These are phyloP conservation scores for Colletotrichum tofieldiae DNA, from an alignment of 2,329 filamentous ascomycete genomes.

Conservation along the genomic window DNA sequence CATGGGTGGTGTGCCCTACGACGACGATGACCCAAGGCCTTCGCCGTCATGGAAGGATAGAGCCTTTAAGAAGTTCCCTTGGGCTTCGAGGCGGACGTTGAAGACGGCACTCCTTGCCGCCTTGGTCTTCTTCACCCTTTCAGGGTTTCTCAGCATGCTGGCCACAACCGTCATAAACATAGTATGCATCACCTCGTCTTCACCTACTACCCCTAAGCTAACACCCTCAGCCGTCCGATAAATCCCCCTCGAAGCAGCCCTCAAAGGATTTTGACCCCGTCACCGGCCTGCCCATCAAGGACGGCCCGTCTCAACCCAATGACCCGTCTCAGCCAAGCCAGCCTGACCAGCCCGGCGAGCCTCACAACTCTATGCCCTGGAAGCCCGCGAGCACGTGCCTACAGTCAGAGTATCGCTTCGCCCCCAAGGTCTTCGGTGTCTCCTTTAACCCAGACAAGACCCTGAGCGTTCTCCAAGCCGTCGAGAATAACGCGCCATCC, in stretches of 20 bases:
- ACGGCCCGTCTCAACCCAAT: constrained; percentile 22
- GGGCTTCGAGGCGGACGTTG: constrained; percentile 47
- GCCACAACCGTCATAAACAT: constrained; percentile 45
- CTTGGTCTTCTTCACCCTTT: constrained; percentile 53
- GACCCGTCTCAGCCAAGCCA: constrained; percentile 16
- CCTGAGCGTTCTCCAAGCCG: constrained; percentile 59
- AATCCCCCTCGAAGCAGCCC: constrained; percentile 32
- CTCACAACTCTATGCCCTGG: constrained; percentile 28
- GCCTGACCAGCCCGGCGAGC: constrained; percentile 34
- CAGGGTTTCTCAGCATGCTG: constrained; percentile 48
- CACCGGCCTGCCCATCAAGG: constrained; percentile 36
- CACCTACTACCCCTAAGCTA: not conserved
- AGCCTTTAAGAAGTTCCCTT: constrained; percentile 32
- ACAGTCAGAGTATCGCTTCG: constrained; percentile 48
- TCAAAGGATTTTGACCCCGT: constrained; percentile 31
- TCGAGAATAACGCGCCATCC: constrained; percentile 45
- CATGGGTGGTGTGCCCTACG: constrained; percentile 56
- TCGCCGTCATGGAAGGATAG: constrained; percentile 48
- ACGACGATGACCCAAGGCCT: constrained; percentile 24
- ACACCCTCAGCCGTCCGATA: not conserved
- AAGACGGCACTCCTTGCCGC: constrained; percentile 52
- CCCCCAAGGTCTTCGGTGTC: constrained; percentile 48
- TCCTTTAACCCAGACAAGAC: constrained; percentile 54
- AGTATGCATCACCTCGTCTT: constrained; percentile 48
- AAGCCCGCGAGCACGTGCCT: constrained; percentile 23